Evolutionary conservation across 768 basidiomycete species (phyloP), one percentile per base, ranked within the genome.

Genomic region (Naganishia vishniacii): DNA sequence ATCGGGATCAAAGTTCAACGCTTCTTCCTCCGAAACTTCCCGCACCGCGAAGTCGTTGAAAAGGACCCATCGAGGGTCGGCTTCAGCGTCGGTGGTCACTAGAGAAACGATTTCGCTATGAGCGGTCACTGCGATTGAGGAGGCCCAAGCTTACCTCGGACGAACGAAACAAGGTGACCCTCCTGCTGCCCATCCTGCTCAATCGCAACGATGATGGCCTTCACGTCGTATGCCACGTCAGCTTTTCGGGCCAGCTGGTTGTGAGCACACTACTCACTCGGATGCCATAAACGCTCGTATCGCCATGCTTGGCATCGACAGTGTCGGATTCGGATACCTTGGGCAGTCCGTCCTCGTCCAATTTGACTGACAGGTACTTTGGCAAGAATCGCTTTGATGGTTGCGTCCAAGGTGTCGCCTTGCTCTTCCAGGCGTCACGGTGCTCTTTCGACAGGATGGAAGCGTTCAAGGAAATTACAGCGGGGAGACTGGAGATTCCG

Each of bases 21-120:
- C 94, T 70, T 97, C 92, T 34, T 85, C 82, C 76, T 94, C 88
- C 1, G 87, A 80, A 31, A 97, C 84, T 62, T 89, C 88, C 49
- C 81, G 81, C 13, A 99, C 95, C 1, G 86, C 82, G 72, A 99
- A 99, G 72, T 99, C 95, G 72, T 99, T 99, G 84, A 98, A 98
- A 61, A 98, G 77, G 71, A 87, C 87, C 95, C 95, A 99, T 1
- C 85, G 84, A 60, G 75, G 71, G 18, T 53, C 65, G 16, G 34
- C 3, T 25, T 51, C 49, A n/a, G 23, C 46, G 23, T 58, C 53
- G 53, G 20, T 59, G n/a, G 58, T 47, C 18, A 60, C 58, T 65
- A 25, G 45, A 32, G n/a, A 32, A 20, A 11, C 16, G 5, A 18
- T n/a, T 20, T 11, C 13, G 1, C 31, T 5, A 42, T 53, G 3